Conservation (phyloP, 164 flowering plant species). For the Tetrastigma voinierianum region DNA sequence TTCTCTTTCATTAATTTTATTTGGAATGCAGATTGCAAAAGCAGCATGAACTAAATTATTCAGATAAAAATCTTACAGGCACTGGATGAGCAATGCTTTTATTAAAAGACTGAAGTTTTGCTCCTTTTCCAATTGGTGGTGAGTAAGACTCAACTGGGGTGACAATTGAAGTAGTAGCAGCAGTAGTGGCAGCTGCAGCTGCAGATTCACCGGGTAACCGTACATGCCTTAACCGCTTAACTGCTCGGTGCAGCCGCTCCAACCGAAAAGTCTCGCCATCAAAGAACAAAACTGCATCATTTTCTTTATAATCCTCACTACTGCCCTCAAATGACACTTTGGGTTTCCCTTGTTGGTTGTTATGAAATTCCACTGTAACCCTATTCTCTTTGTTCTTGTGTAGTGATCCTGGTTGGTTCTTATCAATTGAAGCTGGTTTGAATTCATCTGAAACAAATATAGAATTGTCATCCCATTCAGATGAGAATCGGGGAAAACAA, state of each 20-base stretch:
- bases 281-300: slow-evolving; percentile 81
- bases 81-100: slow-evolving; percentile 30
- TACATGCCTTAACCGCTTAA: slow-evolving; percentile 73
- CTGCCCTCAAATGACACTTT: slow-evolving; percentile 74
- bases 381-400: slow-evolving; percentile 73
- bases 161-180: slow-evolving; percentile 19
- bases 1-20: neutral
- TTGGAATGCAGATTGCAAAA: neutral
- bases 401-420: slow-evolving; percentile 61
- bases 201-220: slow-evolving; percentile 60
- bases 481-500: neutral
- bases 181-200: slow-evolving; percentile 25
- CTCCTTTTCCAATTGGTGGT: slow-evolving; percentile 43
- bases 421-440: slow-evolving; percentile 87
- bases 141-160: slow-evolving; percentile 37
- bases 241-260: slow-evolving; percentile 75
- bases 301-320: slow-evolving; percentile 75
- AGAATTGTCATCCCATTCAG: neutral
- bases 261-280: slow-evolving; percentile 70
- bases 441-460: slow-evolving; percentile 54
- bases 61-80: slow-evolving; percentile 34
- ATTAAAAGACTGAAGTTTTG: slow-evolving; percentile 37
- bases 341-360: slow-evolving; percentile 75
- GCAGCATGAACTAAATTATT: too few species aligned
- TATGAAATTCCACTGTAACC: slow-evolving; percentile 70